These are phyloP conservation scores for Pythium aquatile DNA, from an alignment of 352 stramenopile species.

Conservation along the genomic window DNA sequence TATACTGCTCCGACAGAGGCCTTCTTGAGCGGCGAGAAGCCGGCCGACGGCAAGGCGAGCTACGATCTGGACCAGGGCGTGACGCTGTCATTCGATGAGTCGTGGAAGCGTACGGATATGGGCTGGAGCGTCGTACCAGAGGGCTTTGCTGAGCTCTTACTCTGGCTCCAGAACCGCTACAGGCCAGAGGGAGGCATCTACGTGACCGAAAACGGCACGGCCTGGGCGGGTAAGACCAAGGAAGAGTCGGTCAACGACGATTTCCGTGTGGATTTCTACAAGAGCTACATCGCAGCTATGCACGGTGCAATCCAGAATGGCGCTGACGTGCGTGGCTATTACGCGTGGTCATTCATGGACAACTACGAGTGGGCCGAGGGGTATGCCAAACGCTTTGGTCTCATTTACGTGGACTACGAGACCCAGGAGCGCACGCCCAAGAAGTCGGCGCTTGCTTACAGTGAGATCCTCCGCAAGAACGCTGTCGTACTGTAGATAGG, in stretches of 20 bases:
- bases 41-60: neutral
- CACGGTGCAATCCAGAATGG: neutral
- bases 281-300: neutral
- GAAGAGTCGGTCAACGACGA: neutral
- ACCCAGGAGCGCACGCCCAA: neutral
- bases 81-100: neutral
- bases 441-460: neutral
- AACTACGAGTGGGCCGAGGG: neutral
- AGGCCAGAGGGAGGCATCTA: neutral
- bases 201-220: neutral
- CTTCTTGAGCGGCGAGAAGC: constrained; percentile 29
- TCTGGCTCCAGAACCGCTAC: neutral
- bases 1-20: constrained; percentile 43
- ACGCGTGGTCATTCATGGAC: neutral
- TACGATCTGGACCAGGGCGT: neutral
- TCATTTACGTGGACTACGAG: neutral
- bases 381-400: neutral
- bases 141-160: neutral
- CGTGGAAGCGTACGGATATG: neutral
- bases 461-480: neutral
- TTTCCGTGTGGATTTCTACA: neutral
- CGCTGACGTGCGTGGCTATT: neutral
- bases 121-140: neutral
- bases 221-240: neutral
- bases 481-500: neutral